These are phyloP conservation scores for Pseudoneurospora amorphoporcata DNA, from an alignment of 495 filamentous ascomycete species.

Conservation along the genomic window DNA sequence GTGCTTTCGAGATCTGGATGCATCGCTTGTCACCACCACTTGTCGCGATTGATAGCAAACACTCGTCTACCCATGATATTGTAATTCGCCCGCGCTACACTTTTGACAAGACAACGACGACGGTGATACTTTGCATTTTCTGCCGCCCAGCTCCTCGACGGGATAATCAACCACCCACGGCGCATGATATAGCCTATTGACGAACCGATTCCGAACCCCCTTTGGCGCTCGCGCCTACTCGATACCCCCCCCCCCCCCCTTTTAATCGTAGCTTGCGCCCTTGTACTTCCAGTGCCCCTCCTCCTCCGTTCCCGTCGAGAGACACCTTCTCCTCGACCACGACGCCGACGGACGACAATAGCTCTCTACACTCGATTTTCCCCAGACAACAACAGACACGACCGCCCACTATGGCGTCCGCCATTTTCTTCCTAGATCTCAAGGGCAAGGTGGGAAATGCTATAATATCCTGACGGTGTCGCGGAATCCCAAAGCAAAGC, in stretches of 20 bases:
- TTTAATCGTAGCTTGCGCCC: not conserved
- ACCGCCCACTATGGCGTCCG: slow-evolving; percentile 73
- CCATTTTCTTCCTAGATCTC: slow-evolving; percentile 96
- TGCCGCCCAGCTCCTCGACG: not conserved
- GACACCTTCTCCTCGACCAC: slow-evolving; percentile 1
- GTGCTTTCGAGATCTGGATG: not conserved
- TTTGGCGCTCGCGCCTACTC: not conserved
- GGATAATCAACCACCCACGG: not conserved
- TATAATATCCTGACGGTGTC: not conserved
- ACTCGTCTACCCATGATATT: not conserved
- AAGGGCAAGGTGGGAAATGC: slow-evolving; percentile 82
- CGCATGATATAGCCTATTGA: slow-evolving; percentile 5
- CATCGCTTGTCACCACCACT: not conserved
- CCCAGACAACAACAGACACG: slow-evolving; percentile 5
- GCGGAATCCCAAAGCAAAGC: not conserved
- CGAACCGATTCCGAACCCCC: not conserved
- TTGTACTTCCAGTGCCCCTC: not conserved
- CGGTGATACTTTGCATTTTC: not conserved
- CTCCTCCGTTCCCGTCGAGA: not conserved
- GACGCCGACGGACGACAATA: not conserved
- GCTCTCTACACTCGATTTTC: not conserved
- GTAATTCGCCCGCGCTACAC: not conserved
- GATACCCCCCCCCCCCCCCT: not conserved
- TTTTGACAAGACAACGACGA: not conserved
- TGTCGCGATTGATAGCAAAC: not conserved